Evolutionary conservation across 345 rosid species (phyloP).

Genomic region (Populus ilicifolia): DNA sequence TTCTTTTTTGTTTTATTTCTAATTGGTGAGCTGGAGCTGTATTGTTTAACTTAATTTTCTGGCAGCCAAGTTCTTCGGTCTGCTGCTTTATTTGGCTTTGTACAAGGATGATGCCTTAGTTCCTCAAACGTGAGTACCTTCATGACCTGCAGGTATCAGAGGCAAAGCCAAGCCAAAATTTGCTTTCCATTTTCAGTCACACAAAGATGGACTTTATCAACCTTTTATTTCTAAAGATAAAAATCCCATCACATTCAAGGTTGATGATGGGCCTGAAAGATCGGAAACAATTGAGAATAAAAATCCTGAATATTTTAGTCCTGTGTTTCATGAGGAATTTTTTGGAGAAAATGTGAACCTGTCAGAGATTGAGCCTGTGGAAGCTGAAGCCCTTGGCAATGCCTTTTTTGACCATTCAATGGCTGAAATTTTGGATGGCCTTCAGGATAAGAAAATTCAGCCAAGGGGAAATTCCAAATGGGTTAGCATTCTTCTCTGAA

Average conservation of each 20-base stretch:
- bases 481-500: slow-evolving; percentile 32
- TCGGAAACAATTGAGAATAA: slow-evolving; percentile 25
- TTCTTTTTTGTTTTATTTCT: neutral
- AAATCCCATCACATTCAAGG: slow-evolving; percentile 20
- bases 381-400: slow-evolving; percentile 22
- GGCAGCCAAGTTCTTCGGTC: neutral
- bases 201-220: slow-evolving; percentile 22
- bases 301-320: slow-evolving; percentile 26
- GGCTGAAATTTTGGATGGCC: slow-evolving; percentile 45
- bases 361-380: slow-evolving; percentile 16
- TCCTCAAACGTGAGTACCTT: neutral
- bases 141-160: slow-evolving; percentile 35
- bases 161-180: slow-evolving; percentile 51
- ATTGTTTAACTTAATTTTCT: slow-evolving; percentile 1
- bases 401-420: slow-evolving; percentile 30
- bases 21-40: neutral
- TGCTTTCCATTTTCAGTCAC: slow-evolving; percentile 41
- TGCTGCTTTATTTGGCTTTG: neutral
- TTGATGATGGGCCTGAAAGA: slow-evolving; percentile 29
- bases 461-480: slow-evolving; percentile 28
- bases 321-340: slow-evolving; percentile 21
- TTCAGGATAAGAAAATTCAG: slow-evolving; percentile 34
- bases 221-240: slow-evolving; percentile 16
- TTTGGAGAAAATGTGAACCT: slow-evolving; percentile 25
- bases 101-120: neutral